A percentile compares a stretch with the other conserved stretches of the same genome.
Conservation (phyloP, 176 grass and related monocot genomes). For the Juncus effusus region DNA sequence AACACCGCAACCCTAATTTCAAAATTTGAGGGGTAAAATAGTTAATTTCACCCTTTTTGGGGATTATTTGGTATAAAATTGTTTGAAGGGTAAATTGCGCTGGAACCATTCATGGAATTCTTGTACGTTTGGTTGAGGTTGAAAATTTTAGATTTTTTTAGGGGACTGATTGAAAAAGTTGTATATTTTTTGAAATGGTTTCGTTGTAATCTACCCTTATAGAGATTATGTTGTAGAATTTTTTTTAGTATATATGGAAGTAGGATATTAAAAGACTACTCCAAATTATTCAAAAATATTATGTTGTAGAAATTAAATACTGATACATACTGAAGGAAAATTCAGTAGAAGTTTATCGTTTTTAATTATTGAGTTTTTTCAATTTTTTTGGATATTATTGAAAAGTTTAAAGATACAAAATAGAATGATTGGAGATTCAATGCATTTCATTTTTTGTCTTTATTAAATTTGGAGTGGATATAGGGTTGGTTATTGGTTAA, state of each 20-base stretch:
- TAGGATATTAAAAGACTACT: not conserved
- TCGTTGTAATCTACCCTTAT: constrained; percentile 15
- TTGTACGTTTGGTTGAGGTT: not conserved
- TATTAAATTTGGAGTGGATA: too few species aligned
- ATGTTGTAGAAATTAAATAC: not conserved
- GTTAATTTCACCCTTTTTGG: not conserved
- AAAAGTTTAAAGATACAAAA: too few species aligned
- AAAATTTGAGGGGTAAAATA: constrained; percentile 3
- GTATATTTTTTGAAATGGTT: constrained; percentile 10
- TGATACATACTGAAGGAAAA: too few species aligned
- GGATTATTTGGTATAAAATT: not conserved
- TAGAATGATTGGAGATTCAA: too few species aligned
- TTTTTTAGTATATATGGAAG: not conserved
- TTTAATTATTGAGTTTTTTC: too few species aligned
- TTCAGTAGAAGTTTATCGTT: too few species aligned
- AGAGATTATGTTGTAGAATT: constrained; percentile 7
- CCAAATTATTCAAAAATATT: not conserved
- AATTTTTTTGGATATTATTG: too few species aligned
- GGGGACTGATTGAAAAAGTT: not conserved
- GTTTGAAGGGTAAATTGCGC: constrained; percentile 14
- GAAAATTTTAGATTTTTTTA: not conserved
- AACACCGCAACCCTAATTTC: constrained; percentile 23
- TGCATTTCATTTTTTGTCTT: too few species aligned
- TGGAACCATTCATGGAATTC: constrained; percentile 10
- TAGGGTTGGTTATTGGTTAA: too few species aligned